A percentile compares a stretch with the other conserved stretches of the same genome.
phyloP scores from a whole-genome alignment of 2,329 filamentous ascomycete genomes.

The Verticillium albo-atrum region DNA sequence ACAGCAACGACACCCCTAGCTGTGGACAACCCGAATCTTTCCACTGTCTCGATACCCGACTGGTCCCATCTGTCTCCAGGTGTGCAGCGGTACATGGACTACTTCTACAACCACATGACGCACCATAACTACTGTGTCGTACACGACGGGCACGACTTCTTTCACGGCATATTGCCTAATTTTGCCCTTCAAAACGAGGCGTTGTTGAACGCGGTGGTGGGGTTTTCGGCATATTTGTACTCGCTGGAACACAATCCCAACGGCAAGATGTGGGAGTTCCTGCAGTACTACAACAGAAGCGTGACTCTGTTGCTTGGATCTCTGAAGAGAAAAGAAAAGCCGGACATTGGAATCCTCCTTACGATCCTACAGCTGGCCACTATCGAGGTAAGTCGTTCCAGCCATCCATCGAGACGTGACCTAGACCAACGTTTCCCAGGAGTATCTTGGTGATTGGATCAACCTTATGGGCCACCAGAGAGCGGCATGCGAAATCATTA shows the following conservation, averaged over 20 bases:
- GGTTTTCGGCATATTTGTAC: conserved; percentile 84
- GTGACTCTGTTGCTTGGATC: conserved; percentile 71
- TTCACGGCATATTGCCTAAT: conserved; percentile 65
- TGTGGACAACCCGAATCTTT: conserved; percentile 10
- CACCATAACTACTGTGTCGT: conserved; percentile 80
- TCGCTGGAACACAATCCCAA: conserved; percentile 61
- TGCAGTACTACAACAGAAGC: conserved; percentile 87
- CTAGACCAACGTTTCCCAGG: conserved; percentile 45
- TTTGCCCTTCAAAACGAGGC: conserved; percentile 72
- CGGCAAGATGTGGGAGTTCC: conserved; percentile 74
- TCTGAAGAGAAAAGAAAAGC: conserved; percentile 65
- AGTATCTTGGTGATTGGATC: conserved; percentile 93
- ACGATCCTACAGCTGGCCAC: conserved; percentile 90
- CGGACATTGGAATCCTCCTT: conserved; percentile 70
- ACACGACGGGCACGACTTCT: conserved; percentile 66
- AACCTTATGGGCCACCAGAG: conserved; percentile 90
- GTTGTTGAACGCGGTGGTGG: conserved; percentile 79
- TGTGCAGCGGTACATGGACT: conserved; percentile 72
- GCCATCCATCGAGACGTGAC: conserved; percentile 9
- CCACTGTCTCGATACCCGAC: conserved; percentile 27
- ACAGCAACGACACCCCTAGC: conserved; percentile 21
- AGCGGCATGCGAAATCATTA: conserved; percentile 79
- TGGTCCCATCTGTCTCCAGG: conserved; percentile 62
- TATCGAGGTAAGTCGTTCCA: conserved; percentile 67
- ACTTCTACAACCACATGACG: conserved; percentile 73